These are phyloP conservation scores for Paraconiothyrium sp. DNA, from an alignment of 2,329 filamentous ascomycete species.

Conservation along the genomic window DNA sequence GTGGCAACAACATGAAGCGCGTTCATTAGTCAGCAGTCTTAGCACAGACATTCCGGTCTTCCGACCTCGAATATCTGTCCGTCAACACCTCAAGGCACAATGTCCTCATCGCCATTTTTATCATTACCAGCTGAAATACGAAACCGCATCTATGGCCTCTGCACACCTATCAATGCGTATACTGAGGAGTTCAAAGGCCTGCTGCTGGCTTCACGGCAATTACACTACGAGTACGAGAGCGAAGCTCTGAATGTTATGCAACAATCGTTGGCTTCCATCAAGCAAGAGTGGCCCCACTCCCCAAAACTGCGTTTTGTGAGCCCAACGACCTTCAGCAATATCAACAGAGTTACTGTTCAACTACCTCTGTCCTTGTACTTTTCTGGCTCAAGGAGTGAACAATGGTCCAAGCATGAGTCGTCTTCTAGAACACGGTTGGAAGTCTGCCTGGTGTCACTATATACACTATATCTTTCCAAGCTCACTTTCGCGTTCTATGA, in stretches of 20 bases:
- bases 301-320: not conserved
- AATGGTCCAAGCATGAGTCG: not conserved
- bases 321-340: not conserved
- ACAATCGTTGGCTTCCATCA: slow-evolving; percentile 2
- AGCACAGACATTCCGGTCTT: not conserved
- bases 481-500: slow-evolving; percentile 16
- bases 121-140: slow-evolving; percentile 16
- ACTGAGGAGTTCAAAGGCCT: slow-evolving; percentile 15
- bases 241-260: slow-evolving; percentile 16
- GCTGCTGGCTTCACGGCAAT: slow-evolving; percentile 16
- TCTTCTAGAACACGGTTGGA: slow-evolving; percentile 4
- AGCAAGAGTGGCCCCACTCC: slow-evolving; percentile 13
- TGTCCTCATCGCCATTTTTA: slow-evolving; percentile 1
- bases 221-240: slow-evolving; percentile 13
- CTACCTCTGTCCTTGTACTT: slow-evolving; percentile 19
- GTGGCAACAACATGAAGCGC: too few species aligned
- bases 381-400: not conserved
- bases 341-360: slow-evolving; percentile 8
- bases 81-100: not conserved
- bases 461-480: slow-evolving; percentile 11
- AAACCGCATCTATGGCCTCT: slow-evolving; percentile 17
- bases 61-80: not conserved
- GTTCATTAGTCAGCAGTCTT: not conserved
- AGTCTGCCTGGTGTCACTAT: slow-evolving; percentile 10
- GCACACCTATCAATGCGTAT: slow-evolving; percentile 16